A percentile compares a stretch with the other conserved stretches of the same genome.
Evolutionary conservation across 1,284 basidiomycete genomes (phyloP).

Genomic region (Moesziomyces parantarcticus): DNA sequence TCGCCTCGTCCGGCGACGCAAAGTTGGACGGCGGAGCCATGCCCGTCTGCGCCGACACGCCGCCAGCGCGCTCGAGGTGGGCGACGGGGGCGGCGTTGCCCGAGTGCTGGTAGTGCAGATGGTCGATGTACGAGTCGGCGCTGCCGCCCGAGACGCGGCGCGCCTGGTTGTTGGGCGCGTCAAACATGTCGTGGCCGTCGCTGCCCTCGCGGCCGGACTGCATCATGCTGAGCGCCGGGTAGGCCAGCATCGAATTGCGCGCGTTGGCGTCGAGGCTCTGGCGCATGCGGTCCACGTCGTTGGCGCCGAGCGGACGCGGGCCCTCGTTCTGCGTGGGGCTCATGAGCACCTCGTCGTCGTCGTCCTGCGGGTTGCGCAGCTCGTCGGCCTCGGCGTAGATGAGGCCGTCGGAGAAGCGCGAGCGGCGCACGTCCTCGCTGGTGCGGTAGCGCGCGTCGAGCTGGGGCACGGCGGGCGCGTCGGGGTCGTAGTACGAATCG

Average conservation of each 20-base stretch:
- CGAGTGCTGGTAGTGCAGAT: constrained; percentile 41
- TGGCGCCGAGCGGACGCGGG: constrained; percentile 34
- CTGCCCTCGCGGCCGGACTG: constrained; percentile 43
- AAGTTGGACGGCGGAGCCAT: constrained; percentile 59
- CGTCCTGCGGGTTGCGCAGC: constrained; percentile 34
- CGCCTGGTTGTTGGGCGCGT: constrained; percentile 13
- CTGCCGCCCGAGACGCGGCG: constrained; percentile 16
- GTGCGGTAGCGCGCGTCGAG: constrained; percentile 38
- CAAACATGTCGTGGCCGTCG: constrained; percentile 54
- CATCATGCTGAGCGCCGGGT: constrained; percentile 56
- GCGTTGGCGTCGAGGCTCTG: constrained; percentile 47
- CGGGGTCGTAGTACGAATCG: constrained; percentile 57
- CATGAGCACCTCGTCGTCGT: constrained; percentile 56
- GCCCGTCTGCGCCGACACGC: constrained; percentile 46
- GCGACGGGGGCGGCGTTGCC: constrained; percentile 6
- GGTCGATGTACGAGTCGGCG: constrained; percentile 49
- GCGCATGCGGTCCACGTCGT: constrained; percentile 51
- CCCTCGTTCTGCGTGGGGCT: constrained; percentile 60
- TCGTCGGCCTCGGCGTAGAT: constrained; percentile 43
- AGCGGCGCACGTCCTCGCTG: constrained; percentile 37
- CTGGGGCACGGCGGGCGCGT: constrained; percentile 51
- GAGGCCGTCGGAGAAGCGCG: constrained; percentile 41
- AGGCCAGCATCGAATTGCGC: constrained; percentile 58
- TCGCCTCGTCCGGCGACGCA: constrained; percentile 59
- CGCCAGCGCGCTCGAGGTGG: background rate